Percentiles rank a stretch among this genome's conserved stretches.
Conservation (phyloP, 2,329 filamentous ascomycete genomes). For the Claviceps africana region DNA sequence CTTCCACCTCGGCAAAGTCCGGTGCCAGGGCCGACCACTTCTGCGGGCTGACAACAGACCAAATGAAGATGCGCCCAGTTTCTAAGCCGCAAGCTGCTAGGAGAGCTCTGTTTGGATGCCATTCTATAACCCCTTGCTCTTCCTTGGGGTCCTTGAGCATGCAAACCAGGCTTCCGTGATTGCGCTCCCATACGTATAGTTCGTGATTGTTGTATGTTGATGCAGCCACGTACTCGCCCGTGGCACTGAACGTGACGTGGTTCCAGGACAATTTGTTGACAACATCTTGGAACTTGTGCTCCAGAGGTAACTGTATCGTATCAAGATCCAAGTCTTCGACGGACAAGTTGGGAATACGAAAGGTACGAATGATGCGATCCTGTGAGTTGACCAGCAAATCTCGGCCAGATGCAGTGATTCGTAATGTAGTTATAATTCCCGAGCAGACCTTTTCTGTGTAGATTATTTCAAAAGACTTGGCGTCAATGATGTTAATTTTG, state of each 20-base stretch:
- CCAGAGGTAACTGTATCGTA: constrained; percentile 76
- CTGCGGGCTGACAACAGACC: constrained; percentile 89
- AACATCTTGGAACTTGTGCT: constrained; percentile 97
- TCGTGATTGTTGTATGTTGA: constrained; percentile 98
- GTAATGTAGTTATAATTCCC: constrained; percentile 76
- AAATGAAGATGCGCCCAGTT: constrained; percentile 85
- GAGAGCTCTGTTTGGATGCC: constrained; percentile 80
- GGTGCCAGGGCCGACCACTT: constrained; percentile 95
- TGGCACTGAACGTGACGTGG: constrained; percentile 86
- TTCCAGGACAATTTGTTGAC: constrained; percentile 95
- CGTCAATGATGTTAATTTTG: constrained; percentile 89
- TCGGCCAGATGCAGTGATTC: constrained; percentile 67
- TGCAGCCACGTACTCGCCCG: constrained; percentile 88
- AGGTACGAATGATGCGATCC: constrained; percentile 87
- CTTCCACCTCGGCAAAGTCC: constrained; percentile 93
- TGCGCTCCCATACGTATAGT: constrained; percentile 95
- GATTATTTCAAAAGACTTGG: constrained; percentile 64
- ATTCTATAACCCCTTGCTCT: constrained; percentile 91
- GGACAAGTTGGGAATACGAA: constrained; percentile 69
- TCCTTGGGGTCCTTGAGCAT: constrained; percentile 96
- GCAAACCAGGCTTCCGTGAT: constrained; percentile 83
- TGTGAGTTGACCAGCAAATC: constrained; percentile 86
- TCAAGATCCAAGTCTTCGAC: constrained; percentile 61
- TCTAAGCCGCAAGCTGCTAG: constrained; percentile 87
- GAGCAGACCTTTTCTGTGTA: constrained; percentile 81